Conservation (phyloP, 176 grass and related monocot species). For the Ampelocalamus luodianensis region DNA sequence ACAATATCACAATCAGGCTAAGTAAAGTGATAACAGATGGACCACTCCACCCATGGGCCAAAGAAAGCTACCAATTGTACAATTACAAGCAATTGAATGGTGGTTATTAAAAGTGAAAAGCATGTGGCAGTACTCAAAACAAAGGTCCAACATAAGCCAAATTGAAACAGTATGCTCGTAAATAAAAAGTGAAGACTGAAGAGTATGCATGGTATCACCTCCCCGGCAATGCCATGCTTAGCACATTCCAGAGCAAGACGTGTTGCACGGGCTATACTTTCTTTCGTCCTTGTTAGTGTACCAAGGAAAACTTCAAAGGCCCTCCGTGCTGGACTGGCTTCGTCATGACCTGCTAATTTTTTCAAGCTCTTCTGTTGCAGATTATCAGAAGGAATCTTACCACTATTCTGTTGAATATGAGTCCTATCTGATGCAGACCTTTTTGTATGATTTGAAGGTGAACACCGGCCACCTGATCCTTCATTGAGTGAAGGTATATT, state of each 20-base stretch:
- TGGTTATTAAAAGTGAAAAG: slow-evolving; percentile 14
- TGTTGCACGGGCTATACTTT: slow-evolving; percentile 92
- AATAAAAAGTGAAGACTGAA: slow-evolving; percentile 37
- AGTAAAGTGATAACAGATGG: slow-evolving; percentile 7
- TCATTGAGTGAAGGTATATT: slow-evolving; percentile 60
- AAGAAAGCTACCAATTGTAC: slow-evolving; percentile 32
- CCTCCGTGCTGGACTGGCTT: slow-evolving; percentile 71
- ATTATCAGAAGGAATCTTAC: slow-evolving; percentile 51
- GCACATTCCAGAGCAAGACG: slow-evolving; percentile 91
- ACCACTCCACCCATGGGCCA: slow-evolving; percentile 16
- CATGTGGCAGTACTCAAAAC: slow-evolving; percentile 2
- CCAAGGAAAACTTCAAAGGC: slow-evolving; percentile 80
- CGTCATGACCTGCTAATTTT: slow-evolving; percentile 56
- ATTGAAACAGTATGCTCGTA: slow-evolving; percentile 8
- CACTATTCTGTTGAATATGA: slow-evolving; percentile 53
- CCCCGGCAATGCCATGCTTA: slow-evolving; percentile 92
- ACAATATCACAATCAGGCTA: slow-evolving; percentile 14
- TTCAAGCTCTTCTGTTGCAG: slow-evolving; percentile 44
- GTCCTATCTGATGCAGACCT: slow-evolving; percentile 51
- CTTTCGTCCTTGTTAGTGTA: slow-evolving; percentile 89
- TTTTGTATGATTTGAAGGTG: slow-evolving; percentile 57
- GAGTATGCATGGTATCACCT: slow-evolving; percentile 66
- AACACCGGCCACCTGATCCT: slow-evolving; percentile 55
- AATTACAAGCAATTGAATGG: slow-evolving; percentile 29
- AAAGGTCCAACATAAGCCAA: slow-evolving; percentile 32